These are phyloP conservation scores for Babesia ovata DNA, from an alignment of 169 alveolate species.

Conservation along the genomic window DNA sequence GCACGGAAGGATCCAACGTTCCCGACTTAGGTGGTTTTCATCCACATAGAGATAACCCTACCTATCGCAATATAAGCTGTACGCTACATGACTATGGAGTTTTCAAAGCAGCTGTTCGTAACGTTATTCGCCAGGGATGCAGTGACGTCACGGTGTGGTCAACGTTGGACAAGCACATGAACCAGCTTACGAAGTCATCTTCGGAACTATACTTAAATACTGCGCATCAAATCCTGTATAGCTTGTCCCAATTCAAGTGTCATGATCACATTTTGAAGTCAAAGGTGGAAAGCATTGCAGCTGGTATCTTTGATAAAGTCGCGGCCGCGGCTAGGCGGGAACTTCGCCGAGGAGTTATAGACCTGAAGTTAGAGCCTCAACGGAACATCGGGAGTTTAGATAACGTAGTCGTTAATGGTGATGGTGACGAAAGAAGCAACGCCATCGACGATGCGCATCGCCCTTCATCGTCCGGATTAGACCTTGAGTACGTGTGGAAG, in stretches of 20 bases:
- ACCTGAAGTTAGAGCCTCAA: conserved; percentile 10
- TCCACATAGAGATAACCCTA: too few species aligned
- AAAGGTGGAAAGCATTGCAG: conserved; percentile 10
- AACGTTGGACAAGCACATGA: not conserved
- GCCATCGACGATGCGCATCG: not conserved
- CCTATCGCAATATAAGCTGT: not conserved
- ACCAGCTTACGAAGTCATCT: not conserved
- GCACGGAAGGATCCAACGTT: too few species aligned
- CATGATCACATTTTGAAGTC: not conserved
- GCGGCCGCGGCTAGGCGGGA: not conserved
- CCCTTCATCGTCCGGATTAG: not conserved
- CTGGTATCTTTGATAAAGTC: conserved; percentile 5
- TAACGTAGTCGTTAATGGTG: not conserved
- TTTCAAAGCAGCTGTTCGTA: not conserved
- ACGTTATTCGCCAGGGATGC: conserved; percentile 10
- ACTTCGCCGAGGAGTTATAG: conserved; percentile 17
- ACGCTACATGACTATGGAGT: not conserved
- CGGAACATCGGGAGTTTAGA: not conserved
- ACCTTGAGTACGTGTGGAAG: conserved; percentile 9
- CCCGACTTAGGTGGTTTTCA: too few species aligned
- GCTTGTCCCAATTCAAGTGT: not conserved
- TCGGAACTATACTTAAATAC: not conserved
- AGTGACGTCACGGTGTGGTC: conserved; percentile 36
- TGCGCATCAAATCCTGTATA: not conserved
- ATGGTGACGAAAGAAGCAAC: not conserved